Conservation (phyloP, 2,329 filamentous ascomycete genomes). For the Samsoniella hepiali region DNA sequence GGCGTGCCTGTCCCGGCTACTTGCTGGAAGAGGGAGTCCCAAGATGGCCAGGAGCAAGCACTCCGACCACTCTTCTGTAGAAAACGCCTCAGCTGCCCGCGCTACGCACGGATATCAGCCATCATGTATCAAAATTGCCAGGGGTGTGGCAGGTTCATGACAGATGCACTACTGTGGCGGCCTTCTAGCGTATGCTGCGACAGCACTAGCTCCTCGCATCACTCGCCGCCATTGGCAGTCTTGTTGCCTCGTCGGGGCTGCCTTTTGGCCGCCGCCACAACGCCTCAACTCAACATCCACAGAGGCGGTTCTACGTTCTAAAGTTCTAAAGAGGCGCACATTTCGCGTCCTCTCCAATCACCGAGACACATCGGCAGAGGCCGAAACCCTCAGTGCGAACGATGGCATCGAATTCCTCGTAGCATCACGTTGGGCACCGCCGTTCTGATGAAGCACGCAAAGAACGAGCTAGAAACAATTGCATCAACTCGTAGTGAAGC, state of each 20-base stretch:
- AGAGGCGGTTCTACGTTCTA: not conserved
- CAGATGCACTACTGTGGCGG: not conserved
- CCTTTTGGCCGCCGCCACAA: not conserved
- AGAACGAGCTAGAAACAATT: not conserved
- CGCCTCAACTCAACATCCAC: not conserved
- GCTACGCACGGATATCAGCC: conserved; percentile 4
- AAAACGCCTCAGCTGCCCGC: not conserved
- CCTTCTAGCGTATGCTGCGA: not conserved
- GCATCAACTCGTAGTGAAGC: not conserved
- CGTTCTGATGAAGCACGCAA: too few relatives aligned
- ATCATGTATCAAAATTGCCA: not conserved
- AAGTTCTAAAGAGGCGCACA: not conserved
- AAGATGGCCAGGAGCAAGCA: not conserved
- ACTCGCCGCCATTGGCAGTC: too few relatives aligned
- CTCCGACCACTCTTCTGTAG: not conserved
- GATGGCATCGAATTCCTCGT: too few relatives aligned
- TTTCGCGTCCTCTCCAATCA: not conserved
- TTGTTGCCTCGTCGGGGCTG: not conserved
- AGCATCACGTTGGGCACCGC: not conserved
- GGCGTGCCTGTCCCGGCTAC: not conserved
- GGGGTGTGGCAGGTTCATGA: not conserved
- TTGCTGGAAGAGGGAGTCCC: not conserved
- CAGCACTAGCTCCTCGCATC: not conserved
- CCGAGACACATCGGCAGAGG: too few relatives aligned
- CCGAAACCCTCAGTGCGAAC: too few relatives aligned